Conservation (phyloP, 2,329 filamentous ascomycete genomes). For the Epicoccum nigrum region DNA sequence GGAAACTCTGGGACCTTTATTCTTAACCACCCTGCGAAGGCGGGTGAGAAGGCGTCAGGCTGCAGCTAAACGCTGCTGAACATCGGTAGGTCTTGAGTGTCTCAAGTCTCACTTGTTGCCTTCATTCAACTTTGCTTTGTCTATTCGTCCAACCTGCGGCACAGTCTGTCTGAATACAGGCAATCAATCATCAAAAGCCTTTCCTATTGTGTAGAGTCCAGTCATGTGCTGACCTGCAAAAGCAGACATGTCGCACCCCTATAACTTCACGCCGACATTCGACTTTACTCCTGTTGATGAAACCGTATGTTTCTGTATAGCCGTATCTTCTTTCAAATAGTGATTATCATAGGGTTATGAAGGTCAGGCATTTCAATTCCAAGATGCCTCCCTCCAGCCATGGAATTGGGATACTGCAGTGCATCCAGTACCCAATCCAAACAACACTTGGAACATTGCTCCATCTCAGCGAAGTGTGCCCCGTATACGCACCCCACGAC, state of each 20-base stretch:
- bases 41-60: constrained; percentile 40
- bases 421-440: constrained; percentile 26
- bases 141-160: background rate
- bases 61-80: constrained; percentile 28
- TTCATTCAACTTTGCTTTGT: background rate
- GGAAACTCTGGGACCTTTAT: constrained; percentile 25
- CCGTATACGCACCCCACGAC: background rate
- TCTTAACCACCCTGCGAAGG: constrained; percentile 20
- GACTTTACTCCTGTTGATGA: constrained; percentile 18
- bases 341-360: constrained; percentile 22
- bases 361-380: constrained; percentile 17
- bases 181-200: background rate
- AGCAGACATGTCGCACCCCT: constrained; percentile 37
- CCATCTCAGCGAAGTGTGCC: background rate
- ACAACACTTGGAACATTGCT: constrained; percentile 6
- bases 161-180: background rate
- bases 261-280: constrained; percentile 24
- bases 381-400: constrained; percentile 19
- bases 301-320: constrained; percentile 15
- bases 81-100: constrained; percentile 24
- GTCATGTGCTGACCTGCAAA: constrained; percentile 28
- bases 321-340: background rate
- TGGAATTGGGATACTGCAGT: constrained; percentile 28
- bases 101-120: constrained; percentile 2
- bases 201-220: background rate